Conservation (phyloP, 2,329 filamentous ascomycete species). For the Cercospora janseana region DNA sequence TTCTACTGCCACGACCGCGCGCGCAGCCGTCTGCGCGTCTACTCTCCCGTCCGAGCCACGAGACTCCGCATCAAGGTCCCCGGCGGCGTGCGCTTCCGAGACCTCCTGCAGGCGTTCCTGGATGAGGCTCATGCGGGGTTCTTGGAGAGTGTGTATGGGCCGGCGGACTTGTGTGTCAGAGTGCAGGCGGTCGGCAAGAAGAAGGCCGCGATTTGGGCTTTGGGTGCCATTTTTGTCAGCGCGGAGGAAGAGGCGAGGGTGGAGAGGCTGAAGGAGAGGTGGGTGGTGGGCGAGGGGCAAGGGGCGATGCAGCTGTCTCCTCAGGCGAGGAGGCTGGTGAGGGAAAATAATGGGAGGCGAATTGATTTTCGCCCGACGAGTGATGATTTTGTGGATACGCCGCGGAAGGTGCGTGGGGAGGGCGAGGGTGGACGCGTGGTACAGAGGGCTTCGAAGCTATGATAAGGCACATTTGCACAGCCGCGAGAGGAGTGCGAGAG, state of each 20-base stretch:
- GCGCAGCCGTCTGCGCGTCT: not conserved
- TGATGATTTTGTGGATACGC: not conserved
- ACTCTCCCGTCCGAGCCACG: not conserved
- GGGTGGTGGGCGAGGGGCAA: not conserved
- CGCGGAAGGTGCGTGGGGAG: not conserved
- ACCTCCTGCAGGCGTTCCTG: slow-evolving; percentile 8
- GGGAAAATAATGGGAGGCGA: not conserved
- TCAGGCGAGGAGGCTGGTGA: not conserved
- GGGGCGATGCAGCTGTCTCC: not conserved
- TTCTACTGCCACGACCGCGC: slow-evolving; percentile 9
- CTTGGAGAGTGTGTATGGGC: not conserved
- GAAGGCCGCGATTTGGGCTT: slow-evolving; percentile 12
- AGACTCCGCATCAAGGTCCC: slow-evolving; percentile 1
- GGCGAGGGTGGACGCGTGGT: too few relatives aligned
- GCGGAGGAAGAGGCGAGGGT: slow-evolving; percentile 11
- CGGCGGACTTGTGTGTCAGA: not conserved
- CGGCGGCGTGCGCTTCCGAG: slow-evolving; percentile 9
- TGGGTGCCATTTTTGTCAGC: slow-evolving; percentile 21
- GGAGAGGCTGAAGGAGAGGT: slow-evolving; percentile 3
- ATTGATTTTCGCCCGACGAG: not conserved
- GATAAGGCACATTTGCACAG: too few relatives aligned
- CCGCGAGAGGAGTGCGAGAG: too few relatives aligned
- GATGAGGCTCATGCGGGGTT: not conserved
- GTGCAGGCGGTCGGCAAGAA: not conserved
- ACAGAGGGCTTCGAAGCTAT: too few relatives aligned